Conservation (phyloP, 2,329 filamentous ascomycete genomes). For the Microsporum canis region DNA sequence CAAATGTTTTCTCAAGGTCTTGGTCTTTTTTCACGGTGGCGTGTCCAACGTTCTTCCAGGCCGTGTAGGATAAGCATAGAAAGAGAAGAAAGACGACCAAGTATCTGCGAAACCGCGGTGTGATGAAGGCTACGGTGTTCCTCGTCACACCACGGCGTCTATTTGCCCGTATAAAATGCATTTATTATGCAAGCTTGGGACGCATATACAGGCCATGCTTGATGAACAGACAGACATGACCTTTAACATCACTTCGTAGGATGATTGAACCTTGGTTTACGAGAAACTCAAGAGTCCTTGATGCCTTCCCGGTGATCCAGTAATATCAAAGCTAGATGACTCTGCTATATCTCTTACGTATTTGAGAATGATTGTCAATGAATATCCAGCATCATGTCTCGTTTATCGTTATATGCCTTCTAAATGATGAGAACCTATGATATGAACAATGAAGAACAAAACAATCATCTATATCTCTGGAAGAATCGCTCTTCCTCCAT, state of each 20-base stretch:
- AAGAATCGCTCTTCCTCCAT: conserved; percentile 54
- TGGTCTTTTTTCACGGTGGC: conserved; percentile 25
- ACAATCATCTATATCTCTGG: conserved; percentile 33
- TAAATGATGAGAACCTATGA: not conserved
- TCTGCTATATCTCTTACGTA: no score
- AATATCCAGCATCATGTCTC: not conserved
- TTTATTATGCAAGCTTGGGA: not conserved
- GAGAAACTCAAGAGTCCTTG: not conserved
- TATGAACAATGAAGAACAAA: not conserved
- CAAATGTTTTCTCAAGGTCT: conserved; percentile 23
- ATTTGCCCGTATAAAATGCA: not conserved
- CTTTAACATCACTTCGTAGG: no score
- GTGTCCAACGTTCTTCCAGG: conserved; percentile 26
- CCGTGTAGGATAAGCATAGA: conserved; percentile 21
- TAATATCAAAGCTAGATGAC: no score
- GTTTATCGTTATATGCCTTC: not conserved
- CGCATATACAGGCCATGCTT: not conserved
- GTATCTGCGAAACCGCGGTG: conserved; percentile 33
- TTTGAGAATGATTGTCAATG: no score
- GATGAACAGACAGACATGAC: not conserved
- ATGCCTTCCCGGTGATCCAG: not conserved
- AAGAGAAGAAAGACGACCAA: conserved; percentile 27
- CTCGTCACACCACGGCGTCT: not conserved
- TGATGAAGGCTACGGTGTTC: conserved; percentile 20
- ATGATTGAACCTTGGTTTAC: not conserved